Percentiles rank a stretch among this genome's conserved stretches.
phyloP scores from a whole-genome alignment of 441 rosid species.

The Eutrema salsugineum region DNA sequence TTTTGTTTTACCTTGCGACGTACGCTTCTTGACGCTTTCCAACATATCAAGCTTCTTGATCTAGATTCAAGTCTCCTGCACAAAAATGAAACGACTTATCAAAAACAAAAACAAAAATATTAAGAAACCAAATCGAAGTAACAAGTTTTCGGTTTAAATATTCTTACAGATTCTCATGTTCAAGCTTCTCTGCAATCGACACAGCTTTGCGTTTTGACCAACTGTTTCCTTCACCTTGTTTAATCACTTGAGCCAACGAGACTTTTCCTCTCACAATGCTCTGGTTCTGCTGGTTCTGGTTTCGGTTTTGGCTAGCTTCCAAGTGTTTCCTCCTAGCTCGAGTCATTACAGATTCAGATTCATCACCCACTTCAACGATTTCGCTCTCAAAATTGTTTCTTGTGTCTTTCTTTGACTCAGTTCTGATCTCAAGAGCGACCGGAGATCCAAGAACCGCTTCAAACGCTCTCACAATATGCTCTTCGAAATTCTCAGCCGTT shows the following conservation, averaged over 20 bases:
- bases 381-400: constrained; percentile 39
- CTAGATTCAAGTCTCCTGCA: constrained; percentile 85
- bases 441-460: constrained; percentile 78
- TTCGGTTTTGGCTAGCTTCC: constrained; percentile 34
- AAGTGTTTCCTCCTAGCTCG: constrained; percentile 47
- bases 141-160: neutral
- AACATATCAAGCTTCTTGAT: constrained; percentile 83
- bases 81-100: neutral
- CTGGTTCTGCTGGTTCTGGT: constrained; percentile 35
- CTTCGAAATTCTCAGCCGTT: constrained; percentile 67
- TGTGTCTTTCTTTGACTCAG: constrained; percentile 43
- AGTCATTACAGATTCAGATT: constrained; percentile 37
- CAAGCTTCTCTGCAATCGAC: constrained; percentile 92
- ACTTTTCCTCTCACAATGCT: constrained; percentile 92
- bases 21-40: constrained; percentile 67
- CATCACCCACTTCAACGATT: constrained; percentile 59
- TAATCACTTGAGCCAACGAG: constrained; percentile 85
- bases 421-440: constrained; percentile 73
- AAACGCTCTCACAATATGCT: constrained; percentile 70
- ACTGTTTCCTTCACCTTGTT: constrained; percentile 79
- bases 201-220: constrained; percentile 88
- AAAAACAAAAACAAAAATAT: neutral
- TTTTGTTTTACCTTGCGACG: constrained; percentile 66
- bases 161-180: constrained; percentile 92
- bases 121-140: neutral